A percentile compares a stretch with the other conserved stretches of the same genome.
These are phyloP conservation scores for Tremellales sp. DNA, from an alignment of 1,284 basidiomycete species.

Conservation along the genomic window DNA sequence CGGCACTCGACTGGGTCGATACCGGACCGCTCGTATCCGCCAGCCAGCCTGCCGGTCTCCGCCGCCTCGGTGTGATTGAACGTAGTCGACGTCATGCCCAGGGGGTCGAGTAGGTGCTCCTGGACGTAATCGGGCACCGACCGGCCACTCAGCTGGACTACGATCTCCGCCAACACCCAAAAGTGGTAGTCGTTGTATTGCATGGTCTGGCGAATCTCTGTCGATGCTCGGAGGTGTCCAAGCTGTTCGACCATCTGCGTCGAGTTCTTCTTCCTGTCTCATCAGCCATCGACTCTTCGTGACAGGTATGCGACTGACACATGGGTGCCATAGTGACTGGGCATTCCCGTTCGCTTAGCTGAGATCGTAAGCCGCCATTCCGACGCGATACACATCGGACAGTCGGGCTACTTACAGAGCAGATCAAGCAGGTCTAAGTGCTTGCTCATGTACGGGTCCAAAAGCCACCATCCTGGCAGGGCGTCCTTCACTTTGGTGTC, in stretches of 20 bases:
- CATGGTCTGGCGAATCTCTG: conserved; percentile 27
- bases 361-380: conserved; percentile 1
- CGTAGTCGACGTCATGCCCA: conserved; percentile 26
- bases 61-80: conserved; percentile 17
- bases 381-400: neutral
- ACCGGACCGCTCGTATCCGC: conserved; percentile 12
- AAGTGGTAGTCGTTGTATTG: conserved; percentile 41
- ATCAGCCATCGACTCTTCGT: too few species aligned
- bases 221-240: conserved; percentile 19
- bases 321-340: conserved; percentile 25
- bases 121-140: conserved; percentile 24
- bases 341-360: conserved; percentile 33
- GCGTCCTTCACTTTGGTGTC: conserved; percentile 50
- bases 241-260: conserved; percentile 16
- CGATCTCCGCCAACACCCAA: conserved; percentile 19
- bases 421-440: conserved; percentile 50
- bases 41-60: conserved; percentile 12
- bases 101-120: conserved; percentile 27
- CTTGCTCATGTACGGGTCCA: conserved; percentile 45
- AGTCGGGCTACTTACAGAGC: conserved; percentile 24
- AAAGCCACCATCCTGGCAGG: conserved; percentile 49
- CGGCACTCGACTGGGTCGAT: conserved; percentile 12
- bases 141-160: conserved; percentile 21
- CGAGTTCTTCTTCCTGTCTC: neutral
- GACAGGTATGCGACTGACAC: too few species aligned